These are phyloP conservation scores for Kingdonia uniflora DNA, from an alignment of 164 flowering plant species.

Conservation along the genomic window DNA sequence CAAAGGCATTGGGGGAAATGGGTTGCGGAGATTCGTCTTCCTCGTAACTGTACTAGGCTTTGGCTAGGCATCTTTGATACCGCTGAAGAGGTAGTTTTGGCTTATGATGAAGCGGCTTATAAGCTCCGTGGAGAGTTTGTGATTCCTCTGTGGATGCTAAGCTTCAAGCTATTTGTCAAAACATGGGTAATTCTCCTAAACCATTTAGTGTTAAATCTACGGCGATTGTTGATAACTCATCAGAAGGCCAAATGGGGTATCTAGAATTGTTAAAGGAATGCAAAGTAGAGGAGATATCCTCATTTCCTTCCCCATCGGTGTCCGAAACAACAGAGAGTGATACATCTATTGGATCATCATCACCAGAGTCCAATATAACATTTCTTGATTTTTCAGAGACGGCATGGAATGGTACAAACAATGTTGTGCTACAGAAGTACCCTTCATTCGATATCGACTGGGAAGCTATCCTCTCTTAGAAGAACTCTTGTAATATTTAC, in stretches of 20 bases:
- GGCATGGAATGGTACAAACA: conserved; percentile 25
- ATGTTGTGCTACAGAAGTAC: conserved; percentile 43
- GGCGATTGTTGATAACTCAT: neutral
- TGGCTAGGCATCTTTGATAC: conserved; percentile 96
- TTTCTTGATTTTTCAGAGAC: conserved; percentile 33
- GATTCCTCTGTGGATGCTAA: conserved; percentile 72
- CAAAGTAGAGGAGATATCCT: conserved; percentile 30
- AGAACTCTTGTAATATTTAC: neutral
- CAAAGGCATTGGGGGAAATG: conserved; percentile 96
- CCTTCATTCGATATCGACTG: conserved; percentile 86
- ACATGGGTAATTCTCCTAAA: conserved; percentile 20
- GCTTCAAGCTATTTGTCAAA: conserved; percentile 69
- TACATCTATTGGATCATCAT: conserved; percentile 38
- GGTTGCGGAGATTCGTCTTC: conserved; percentile 91
- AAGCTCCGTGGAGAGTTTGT: conserved; percentile 84
- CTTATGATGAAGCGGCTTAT: conserved; percentile 83
- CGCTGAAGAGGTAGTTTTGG: conserved; percentile 87
- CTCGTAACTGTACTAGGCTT: conserved; percentile 79
- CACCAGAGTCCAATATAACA: conserved; percentile 45
- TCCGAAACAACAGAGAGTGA: conserved; percentile 22
- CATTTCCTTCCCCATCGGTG: conserved; percentile 11
- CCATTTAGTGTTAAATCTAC: neutral
- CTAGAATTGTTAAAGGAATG: conserved; percentile 5
- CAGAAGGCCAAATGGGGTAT: neutral
- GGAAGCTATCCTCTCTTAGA: conserved; percentile 42